A percentile compares a stretch with the other conserved stretches of the same genome.
Evolutionary conservation across 371 early-diverging fungal genomes (phyloP).

Genomic region (Mortierella sp.): DNA sequence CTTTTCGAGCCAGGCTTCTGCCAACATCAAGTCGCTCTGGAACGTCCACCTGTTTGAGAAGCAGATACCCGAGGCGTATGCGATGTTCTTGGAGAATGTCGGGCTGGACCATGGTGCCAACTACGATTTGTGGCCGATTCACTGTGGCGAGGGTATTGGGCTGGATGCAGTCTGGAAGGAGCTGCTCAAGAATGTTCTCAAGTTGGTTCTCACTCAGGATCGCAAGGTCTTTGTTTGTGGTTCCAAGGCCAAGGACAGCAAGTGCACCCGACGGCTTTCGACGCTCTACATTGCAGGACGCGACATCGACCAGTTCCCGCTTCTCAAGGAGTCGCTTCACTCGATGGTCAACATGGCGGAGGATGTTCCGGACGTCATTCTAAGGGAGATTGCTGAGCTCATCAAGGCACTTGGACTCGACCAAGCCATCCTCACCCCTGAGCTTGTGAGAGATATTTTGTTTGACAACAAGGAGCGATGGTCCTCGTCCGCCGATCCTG

Average conservation of each 20-base stretch:
- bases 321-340: slow-evolving; percentile 20
- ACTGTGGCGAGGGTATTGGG: slow-evolving; percentile 10
- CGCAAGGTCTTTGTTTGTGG: slow-evolving; percentile 26
- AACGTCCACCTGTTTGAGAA: slow-evolving; percentile 47
- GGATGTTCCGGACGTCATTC: not conserved
- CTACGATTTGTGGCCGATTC: slow-evolving; percentile 37
- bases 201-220: not conserved
- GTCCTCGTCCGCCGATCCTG: not conserved
- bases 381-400: not conserved
- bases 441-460: slow-evolving; percentile 11
- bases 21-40: slow-evolving; percentile 50
- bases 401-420: not conserved
- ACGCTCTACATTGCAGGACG: slow-evolving; percentile 15
- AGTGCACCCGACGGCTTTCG: not conserved
- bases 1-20: slow-evolving; percentile 21
- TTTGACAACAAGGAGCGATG: slow-evolving; percentile 11
- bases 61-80: slow-evolving; percentile 42
- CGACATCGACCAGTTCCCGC: slow-evolving; percentile 15
- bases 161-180: slow-evolving; percentile 30
- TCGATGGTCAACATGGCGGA: slow-evolving; percentile 7
- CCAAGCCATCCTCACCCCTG: slow-evolving; percentile 27
- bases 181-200: not conserved
- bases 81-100: slow-evolving; percentile 33
- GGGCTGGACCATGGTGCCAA: slow-evolving; percentile 15
- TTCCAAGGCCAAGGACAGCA: not conserved